Percentiles rank a stretch among this genome's conserved stretches.
Conservation (phyloP, 208 protist genomes). For the Leptomonas pyrrhocoris region DNA sequence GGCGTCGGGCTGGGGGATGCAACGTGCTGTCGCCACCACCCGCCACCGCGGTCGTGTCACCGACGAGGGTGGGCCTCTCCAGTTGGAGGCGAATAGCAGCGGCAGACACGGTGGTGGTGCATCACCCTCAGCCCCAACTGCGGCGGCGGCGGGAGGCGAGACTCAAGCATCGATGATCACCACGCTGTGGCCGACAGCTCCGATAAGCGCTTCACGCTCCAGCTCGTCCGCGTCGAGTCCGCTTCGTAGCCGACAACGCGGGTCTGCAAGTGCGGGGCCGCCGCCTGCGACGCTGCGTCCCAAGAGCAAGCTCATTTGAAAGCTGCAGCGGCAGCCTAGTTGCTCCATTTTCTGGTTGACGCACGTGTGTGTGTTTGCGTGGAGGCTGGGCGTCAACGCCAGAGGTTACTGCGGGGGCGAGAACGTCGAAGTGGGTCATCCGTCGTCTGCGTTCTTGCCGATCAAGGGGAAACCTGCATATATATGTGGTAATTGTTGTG, state of each 20-base stretch:
- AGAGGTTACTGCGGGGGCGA: no score
- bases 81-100: background rate
- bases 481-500: no score
- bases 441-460: no score
- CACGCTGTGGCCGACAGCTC: slow-evolving; percentile 3
- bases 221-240: background rate
- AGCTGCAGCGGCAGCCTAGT: background rate
- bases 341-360: background rate
- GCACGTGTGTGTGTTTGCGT: no score
- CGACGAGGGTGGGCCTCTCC: background rate
- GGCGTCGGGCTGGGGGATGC: slow-evolving; percentile 25
- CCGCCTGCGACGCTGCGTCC: slow-evolving; percentile 1
- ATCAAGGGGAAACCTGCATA: no score
- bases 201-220: background rate
- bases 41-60: background rate
- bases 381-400: no score
- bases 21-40: background rate
- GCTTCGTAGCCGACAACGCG: background rate
- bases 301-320: background rate
- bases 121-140: no score
- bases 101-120: background rate
- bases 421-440: no score
- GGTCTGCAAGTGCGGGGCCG: background rate
- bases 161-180: slow-evolving; percentile 5
- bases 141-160: no score